Evolutionary conservation across 164 flowering plant genomes (phyloP), one percentile per base, ranked within the genome.

Genomic region (Protea cynaroides): DNA sequence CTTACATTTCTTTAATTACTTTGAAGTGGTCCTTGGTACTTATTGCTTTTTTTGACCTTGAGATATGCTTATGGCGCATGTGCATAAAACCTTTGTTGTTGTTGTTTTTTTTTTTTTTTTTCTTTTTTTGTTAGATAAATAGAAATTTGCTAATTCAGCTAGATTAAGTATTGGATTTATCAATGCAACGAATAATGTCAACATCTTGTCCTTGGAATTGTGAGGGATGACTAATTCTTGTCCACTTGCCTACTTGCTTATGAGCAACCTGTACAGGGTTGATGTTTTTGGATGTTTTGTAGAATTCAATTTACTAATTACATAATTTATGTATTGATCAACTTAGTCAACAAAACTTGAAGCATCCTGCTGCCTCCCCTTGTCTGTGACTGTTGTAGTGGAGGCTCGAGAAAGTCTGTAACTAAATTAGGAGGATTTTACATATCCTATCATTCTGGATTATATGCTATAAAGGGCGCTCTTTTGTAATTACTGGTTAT

Each of bases 21-120:
- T 37, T 0, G 13, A 63, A 29, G 34, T 19, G 63, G 50, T 22
- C 44, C 38, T 14, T 67, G 64, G 53, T 58, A 65, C 22, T 57
- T 69, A 38, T 65, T 51, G 61, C 68, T 67, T 64, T 21, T 44
- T 8, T 3, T 34, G 34, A 14, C 36, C 36, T 56, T 21, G 56
- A 59, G 60, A 54, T 71, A 43, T 58, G 43, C 19, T 15, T 23
- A 24, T 40, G 8, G 36, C 18, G 25, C 61, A 21, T 61, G 11
- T 29, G 64, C 19, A 8, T 15, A 63, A 51, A 23, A 38, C 15
- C 25, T 51, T 9, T 4, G 9, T 37, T 37, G 9, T 4, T 9
- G 4, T 37, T 37, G 40, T 37, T 37, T 9, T 37, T 4, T 37
- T 37, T 37, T 40, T 9, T 40, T 40, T 8, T 8, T 40, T 8